Evolutionary conservation across 2,329 filamentous ascomycete species (phyloP), one percentile per base, ranked within the genome.

Genomic region (Alternaria brassicae): DNA sequence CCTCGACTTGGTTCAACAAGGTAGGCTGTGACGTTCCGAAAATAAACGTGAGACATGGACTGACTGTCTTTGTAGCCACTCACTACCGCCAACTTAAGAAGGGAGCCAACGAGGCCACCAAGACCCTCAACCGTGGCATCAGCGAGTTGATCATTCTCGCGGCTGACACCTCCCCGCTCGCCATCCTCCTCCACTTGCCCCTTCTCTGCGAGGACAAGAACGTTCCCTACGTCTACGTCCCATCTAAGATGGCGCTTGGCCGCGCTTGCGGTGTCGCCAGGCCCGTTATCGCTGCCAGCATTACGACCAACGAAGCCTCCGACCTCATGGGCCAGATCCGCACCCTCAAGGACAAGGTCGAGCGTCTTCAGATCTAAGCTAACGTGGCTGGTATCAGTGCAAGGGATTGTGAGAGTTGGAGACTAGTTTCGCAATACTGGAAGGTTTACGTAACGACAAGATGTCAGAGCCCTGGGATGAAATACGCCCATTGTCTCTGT

Each of bases 261-360:
- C 65, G 72, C 44, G 93, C 94, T 48, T 95, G 91, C 77, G 94
- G 94, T 85, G 94, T 97, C 63, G 90, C 86, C 75, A 87, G 94
- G 59, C 85, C 92, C 56, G 93, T 98, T 62, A 97, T 98, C 72
- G 90, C 92, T 39, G 89, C 88, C 63, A 89, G 86, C 74, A 96
- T 98, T 81, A 97, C 92, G 69, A 93, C 90, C 58, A 80, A 80
- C 69, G 77, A 79, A 60, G 77, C 76, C 32, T 72, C 80, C 41
- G 58, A 62, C 80, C 85, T 98, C 61, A 91, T 89, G 80, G 86
- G 87, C 74, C 92, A 96, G 85, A 97, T 98, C 80, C 87, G 91
- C 72, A 85, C 89, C 67, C 85, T 97, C 75, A 96, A 94, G 85
- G 91, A 96, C 81, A 96, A 97, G 88, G 91, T 98, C 56, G 94